Base-by-base conservation (phyloP, 345 rosid genomes). In the Ceriops decandra region DNA sequence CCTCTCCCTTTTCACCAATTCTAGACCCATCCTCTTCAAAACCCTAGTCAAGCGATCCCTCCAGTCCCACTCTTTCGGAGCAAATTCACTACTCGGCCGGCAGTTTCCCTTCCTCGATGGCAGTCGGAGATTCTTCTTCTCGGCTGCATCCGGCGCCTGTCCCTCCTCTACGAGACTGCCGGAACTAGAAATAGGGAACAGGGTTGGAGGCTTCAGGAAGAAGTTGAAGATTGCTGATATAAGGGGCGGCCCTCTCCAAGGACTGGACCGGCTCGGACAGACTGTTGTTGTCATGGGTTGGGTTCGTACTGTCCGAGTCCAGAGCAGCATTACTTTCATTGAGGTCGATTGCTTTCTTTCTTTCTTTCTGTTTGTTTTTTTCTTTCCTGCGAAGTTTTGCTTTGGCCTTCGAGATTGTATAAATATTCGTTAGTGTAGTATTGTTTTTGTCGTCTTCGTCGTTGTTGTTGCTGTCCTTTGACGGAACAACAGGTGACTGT, bases 251-350 rank as follows among this genome's bases (percentile, higher is more conserved):
- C 68, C 77, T 1, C 85, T 84, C 58, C 80, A 86, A 82, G 96
- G 96, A 0, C 56, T 91, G 68, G 73, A 69, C 56, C 86, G 86
- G 21, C 80, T 95, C 24, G 96, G 95, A 46, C 80, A 84, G 78
- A 84, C 74, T 19, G 78, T 90, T 53, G 82, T 76, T 66, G 86
- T 88, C 17, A 70, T 72, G 87, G 99, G 99, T 21, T 95, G 99
- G 99, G 93, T 95, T 8, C 87, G 97, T 24, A 91, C 97, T 21
- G 84, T 95, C 60, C 85, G 99, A 15, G 91, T 71, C 71, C 99
- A 95, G 80, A 91, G 95, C 71, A 89, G 88, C 74, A 75, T 95
- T 64, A 85, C 96, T 7, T 95, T 95, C 65, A 70, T 95, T 11
- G 97, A 95, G 89, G 99, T 89, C 58, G 81, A 17, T 10, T 22